These are phyloP conservation scores for Triangularia verruculosa DNA, from an alignment of 2,329 filamentous ascomycete genomes.

Conservation along the genomic window DNA sequence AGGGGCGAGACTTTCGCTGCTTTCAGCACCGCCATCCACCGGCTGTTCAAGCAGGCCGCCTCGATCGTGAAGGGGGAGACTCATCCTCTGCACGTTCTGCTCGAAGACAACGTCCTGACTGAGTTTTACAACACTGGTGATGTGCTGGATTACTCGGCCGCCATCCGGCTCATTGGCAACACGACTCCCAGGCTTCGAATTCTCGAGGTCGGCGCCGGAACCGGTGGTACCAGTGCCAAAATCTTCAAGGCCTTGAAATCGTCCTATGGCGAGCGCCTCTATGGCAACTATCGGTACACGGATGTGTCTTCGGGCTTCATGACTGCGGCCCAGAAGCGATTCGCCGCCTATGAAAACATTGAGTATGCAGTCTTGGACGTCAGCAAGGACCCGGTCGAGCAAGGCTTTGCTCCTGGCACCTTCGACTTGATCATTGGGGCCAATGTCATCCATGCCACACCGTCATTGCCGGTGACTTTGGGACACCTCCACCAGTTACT, in stretches of 20 bases:
- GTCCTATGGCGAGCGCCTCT: background rate
- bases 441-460: slow-evolving; percentile 37
- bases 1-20: background rate
- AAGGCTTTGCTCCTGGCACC: slow-evolving; percentile 30
- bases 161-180: background rate
- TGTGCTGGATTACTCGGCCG: background rate
- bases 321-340: background rate
- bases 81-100: background rate
- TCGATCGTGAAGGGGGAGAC: background rate
- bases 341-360: slow-evolving; percentile 25
- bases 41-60: background rate
- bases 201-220: slow-evolving; percentile 42
- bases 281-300: slow-evolving; percentile 10
- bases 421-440: slow-evolving; percentile 38
- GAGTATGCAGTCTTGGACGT: slow-evolving; percentile 33
- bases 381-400: slow-evolving; percentile 27
- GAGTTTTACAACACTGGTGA: background rate
- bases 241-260: background rate
- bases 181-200: slow-evolving; percentile 20
- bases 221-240: slow-evolving; percentile 34
- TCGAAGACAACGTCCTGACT: background rate
- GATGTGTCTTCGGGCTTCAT: slow-evolving; percentile 27
- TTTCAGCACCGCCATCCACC: background rate
- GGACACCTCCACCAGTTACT: slow-evolving; percentile 34
- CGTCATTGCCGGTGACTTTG: slow-evolving; percentile 28